Evolutionary conservation across 495 filamentous ascomycete genomes (phyloP), one percentile per base, ranked within the genome.

Genomic region (Emericellopsis terricola): DNA sequence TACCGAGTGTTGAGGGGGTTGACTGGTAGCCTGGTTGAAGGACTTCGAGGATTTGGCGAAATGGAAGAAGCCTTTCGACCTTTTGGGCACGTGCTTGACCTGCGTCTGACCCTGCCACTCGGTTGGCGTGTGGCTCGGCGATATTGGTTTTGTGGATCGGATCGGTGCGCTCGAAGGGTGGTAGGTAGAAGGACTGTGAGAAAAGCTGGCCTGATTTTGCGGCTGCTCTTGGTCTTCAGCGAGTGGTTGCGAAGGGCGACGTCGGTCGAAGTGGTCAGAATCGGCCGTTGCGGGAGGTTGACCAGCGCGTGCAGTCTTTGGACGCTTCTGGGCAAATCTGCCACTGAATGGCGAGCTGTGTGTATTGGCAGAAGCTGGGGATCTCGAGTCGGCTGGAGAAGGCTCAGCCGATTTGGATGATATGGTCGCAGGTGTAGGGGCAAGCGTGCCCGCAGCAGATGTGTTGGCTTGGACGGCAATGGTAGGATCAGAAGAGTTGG

Each of bases 51-150:
- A 32, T 40, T 63, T 63, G 9, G 62, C 63, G 41, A 51, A 48
- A 45, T 64, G 59, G 27, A 65, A 59, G 45, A 58, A 58, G 40
- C 54, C 48, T 38, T 56, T 56, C 17, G 54, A 52, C 15, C 47
- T 31, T 41, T 51, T 58, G 28, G 48, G 39, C 14, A 53, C 52
- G 23, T 6, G 23, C n/a, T n/a, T n/a, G n/a, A n/a, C n/a, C n/a
- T n/a, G n/a, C n/a, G n/a, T n/a, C n/a, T n/a, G n/a, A n/a, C n/a
- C n/a, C n/a, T n/a, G n/a, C n/a, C n/a, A n/a, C n/a, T n/a, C n/a
- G n/a, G n/a, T n/a, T n/a, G n/a, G n/a, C n/a, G n/a, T n/a, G n/a
- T n/a, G n/a, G n/a, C n/a, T n/a, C n/a, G n/a, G n/a, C n/a, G n/a
- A n/a, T n/a, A n/a, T n/a, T n/a, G n/a, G n/a, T n/a, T n/a, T n/a